These are phyloP conservation scores for Botrytis galanthina DNA, from an alignment of 2,329 filamentous ascomycete species.

Conservation along the genomic window DNA sequence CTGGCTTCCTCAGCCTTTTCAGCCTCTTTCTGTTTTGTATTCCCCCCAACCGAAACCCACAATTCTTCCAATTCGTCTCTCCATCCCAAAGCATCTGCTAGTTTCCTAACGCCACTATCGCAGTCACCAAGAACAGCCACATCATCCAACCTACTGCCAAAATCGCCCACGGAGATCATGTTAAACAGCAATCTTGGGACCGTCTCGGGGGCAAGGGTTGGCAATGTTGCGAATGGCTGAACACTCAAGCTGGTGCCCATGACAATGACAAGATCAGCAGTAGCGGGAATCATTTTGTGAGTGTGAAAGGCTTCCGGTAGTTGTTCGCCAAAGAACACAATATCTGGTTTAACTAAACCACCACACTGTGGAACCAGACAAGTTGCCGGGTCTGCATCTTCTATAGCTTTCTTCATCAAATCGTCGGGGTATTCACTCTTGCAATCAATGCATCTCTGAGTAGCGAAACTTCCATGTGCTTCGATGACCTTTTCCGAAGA, in stretches of 20 bases:
- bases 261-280: constrained; percentile 76
- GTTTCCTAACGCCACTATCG: constrained; percentile 73
- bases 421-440: constrained; percentile 67
- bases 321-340: constrained; percentile 79
- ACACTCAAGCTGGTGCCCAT: constrained; percentile 88
- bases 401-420: constrained; percentile 69
- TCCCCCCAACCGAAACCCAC: constrained; percentile 68
- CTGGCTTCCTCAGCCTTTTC: constrained; percentile 23
- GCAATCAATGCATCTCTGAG: constrained; percentile 90
- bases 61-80: constrained; percentile 72
- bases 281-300: constrained; percentile 52
- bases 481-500: constrained; percentile 80
- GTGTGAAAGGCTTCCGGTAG: constrained; percentile 64
- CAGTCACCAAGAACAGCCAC: constrained; percentile 81
- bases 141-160: constrained; percentile 79
- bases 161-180: constrained; percentile 72
- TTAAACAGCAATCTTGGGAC: constrained; percentile 85
- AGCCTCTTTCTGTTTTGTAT: constrained; percentile 48
- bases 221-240: constrained; percentile 83
- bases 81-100: constrained; percentile 84
- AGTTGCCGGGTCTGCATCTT: constrained; percentile 64
- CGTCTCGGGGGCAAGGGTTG: constrained; percentile 57
- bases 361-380: constrained; percentile 63
- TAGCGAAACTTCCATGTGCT: constrained; percentile 92
- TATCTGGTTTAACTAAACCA: constrained; percentile 76